Base-by-base conservation (phyloP, 306 rosid species). In the Rosa rugosa region DNA sequence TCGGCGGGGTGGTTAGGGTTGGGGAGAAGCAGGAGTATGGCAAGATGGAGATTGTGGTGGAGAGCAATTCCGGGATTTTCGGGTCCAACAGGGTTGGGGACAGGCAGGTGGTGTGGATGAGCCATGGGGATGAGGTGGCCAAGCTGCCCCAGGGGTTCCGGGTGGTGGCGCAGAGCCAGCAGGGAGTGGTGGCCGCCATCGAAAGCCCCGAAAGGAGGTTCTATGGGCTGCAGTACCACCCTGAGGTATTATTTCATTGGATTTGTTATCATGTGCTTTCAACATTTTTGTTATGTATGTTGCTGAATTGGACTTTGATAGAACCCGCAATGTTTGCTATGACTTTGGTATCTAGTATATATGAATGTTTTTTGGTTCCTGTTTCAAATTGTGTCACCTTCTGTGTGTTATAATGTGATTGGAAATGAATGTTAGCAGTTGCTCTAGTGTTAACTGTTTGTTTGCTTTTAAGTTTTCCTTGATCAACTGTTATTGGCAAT, bases 1-100 rank as follows among this genome's bases (percentile, higher is more conserved):
- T 95, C 7, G 99, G 96, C 4, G 99, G 99, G 9, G 88, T 79
- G 5, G 99, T 95, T 63, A 80, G 80, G 77, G 82, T 84, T 17
- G 99, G 99, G 6, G 77, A 87, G 75, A 82, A 81, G 75, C 99
- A 95, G 77, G 99, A 95, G 87, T 95, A 95, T 17, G 99, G 99
- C 27, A 89, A 89, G 62, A 95, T 95, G 99, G 96, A 95, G 74
- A 91, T 95, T 18, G 73, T 10, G 75, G 97, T 91, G 44, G 85
- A 85, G 60, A 64, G 57, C 13, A 65, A 75, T 6, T 75, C 84
- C 4, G 94, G 88, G 8, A 80, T 95, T 13, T 95, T 78, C 13
- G 87, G 85, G 31, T 11, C 76, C 12, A 84, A 82, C 36, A 68
- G 53, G 10, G 84, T 90, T 1, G 97, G 98, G 34, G 84, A 79